These are phyloP conservation scores for Xylariaceae sp. DNA, from an alignment of 2,329 filamentous ascomycete species.

Conservation along the genomic window DNA sequence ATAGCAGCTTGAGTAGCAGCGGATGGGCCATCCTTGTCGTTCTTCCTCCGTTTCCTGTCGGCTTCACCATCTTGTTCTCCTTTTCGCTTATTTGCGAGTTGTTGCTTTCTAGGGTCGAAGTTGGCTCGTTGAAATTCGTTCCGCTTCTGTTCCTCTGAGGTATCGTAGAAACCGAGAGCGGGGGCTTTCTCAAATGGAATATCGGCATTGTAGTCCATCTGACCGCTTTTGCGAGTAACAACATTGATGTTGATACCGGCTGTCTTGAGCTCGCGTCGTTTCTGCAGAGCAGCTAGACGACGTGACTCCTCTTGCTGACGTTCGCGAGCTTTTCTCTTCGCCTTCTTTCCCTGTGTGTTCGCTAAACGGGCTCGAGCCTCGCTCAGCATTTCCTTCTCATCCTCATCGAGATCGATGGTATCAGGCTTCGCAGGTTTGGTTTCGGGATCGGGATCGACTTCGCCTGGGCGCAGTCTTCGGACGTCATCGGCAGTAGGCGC, in stretches of 20 bases:
- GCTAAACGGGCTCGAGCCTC: constrained; percentile 93
- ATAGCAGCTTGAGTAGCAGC: constrained; percentile 80
- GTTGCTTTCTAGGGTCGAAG: constrained; percentile 90
- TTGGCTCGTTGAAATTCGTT: constrained; percentile 81
- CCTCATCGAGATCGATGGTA: constrained; percentile 96
- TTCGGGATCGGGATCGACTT: constrained; percentile 95
- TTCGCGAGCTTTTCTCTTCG: constrained; percentile 94
- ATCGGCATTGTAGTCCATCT: constrained; percentile 99
- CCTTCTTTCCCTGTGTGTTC: constrained; percentile 98
- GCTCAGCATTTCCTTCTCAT: constrained; percentile 99
- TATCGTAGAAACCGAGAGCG: constrained; percentile 88
- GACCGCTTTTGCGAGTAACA: constrained; percentile 80
- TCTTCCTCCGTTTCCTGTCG: constrained; percentile 78
- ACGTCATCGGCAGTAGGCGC: constrained; percentile 93
- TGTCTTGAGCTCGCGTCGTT: constrained; percentile 92
- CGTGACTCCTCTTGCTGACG: constrained; percentile 92
- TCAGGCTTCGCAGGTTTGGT: constrained; percentile 93
- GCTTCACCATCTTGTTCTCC: constrained; percentile 81
- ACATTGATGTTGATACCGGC: constrained; percentile 98
- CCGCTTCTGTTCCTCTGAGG: constrained; percentile 67
- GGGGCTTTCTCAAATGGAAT: constrained; percentile 96
- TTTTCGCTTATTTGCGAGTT: constrained; percentile 86
- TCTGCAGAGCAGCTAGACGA: constrained; percentile 83
- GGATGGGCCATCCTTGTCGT: constrained; percentile 75
- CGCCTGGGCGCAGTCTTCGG: constrained; percentile 78